These are phyloP conservation scores for Saccharomyces paradoxus DNA, from an alignment of 805 yeast genomes.

Conservation along the genomic window DNA sequence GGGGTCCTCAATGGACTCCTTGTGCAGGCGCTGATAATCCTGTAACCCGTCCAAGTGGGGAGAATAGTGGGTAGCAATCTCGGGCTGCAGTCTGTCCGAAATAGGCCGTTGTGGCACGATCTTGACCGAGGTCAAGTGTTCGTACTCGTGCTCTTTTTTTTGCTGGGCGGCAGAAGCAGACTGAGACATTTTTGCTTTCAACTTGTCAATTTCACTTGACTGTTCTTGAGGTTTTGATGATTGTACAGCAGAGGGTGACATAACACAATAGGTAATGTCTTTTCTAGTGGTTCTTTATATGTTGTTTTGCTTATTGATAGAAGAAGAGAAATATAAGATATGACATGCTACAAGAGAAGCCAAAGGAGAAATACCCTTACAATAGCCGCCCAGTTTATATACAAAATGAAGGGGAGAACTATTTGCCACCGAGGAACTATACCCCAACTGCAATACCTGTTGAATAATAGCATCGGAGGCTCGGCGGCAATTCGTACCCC, in stretches of 20 bases:
- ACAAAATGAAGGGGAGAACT: background rate
- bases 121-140: conserved; percentile 23
- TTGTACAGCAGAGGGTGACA: conserved; percentile 7
- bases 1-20: conserved; percentile 72
- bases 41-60: conserved; percentile 56
- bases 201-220: conserved; percentile 5
- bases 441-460: background rate
- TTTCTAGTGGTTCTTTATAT: background rate
- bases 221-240: conserved; percentile 1
- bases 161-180: background rate
- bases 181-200: conserved; percentile 4
- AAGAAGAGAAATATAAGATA: background rate
- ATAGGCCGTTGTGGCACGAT: conserved; percentile 18
- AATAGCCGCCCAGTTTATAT: background rate
- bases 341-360: background rate
- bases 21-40: conserved; percentile 62
- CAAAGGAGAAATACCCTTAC: background rate
- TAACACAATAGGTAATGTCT: background rate
- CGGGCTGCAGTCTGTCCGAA: conserved; percentile 14
- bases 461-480: background rate
- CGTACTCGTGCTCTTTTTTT: conserved; percentile 14
- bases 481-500: background rate
- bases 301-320: background rate
- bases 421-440: background rate
- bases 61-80: conserved; percentile 28